Conservation (phyloP, 352 stramenopile species). For the Phytopythium kandeliae region DNA sequence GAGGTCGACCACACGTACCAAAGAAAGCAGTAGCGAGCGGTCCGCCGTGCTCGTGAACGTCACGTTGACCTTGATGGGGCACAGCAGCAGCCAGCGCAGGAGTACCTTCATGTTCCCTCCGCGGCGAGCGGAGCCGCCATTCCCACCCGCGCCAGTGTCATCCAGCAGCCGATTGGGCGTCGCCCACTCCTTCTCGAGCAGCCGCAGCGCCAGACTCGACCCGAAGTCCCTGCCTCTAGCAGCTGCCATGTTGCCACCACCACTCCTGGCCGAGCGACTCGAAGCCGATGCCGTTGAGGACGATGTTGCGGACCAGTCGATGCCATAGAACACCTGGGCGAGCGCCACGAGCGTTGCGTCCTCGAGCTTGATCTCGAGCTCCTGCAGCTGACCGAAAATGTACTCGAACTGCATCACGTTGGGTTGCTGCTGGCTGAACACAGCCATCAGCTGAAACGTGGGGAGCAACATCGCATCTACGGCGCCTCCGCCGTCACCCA, state of each 20-base stretch:
- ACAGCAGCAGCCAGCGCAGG: constrained; percentile 73
- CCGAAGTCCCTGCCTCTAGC: constrained; percentile 10
- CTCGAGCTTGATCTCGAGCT: constrained; percentile 84
- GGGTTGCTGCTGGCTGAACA: constrained; percentile 50
- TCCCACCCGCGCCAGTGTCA: constrained; percentile 17
- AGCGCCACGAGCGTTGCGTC: constrained; percentile 72
- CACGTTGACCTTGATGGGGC: constrained; percentile 82
- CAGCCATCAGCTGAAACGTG: constrained; percentile 77
- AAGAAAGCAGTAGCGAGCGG: constrained; percentile 70
- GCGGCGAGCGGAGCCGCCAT: constrained; percentile 20
- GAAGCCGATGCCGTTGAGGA: neutral
- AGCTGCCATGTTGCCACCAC: neutral
- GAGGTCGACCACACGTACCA: constrained; percentile 30
- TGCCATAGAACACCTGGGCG: constrained; percentile 66
- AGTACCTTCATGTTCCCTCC: constrained; percentile 70
- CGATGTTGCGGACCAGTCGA: constrained; percentile 40
- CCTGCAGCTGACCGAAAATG: constrained; percentile 82
- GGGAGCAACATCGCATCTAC: constrained; percentile 42
- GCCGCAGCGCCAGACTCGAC: constrained; percentile 43
- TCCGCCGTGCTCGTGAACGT: constrained; percentile 86
- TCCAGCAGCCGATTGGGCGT: constrained; percentile 33
- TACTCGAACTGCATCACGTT: constrained; percentile 81
- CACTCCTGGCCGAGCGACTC: neutral
- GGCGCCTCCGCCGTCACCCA: constrained; percentile 14
- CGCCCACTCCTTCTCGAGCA: constrained; percentile 56